Percentiles rank a stretch among this genome's conserved stretches.
phyloP scores from a whole-genome alignment of 2,329 filamentous ascomycete species.

The Botrytis sinoallii region DNA sequence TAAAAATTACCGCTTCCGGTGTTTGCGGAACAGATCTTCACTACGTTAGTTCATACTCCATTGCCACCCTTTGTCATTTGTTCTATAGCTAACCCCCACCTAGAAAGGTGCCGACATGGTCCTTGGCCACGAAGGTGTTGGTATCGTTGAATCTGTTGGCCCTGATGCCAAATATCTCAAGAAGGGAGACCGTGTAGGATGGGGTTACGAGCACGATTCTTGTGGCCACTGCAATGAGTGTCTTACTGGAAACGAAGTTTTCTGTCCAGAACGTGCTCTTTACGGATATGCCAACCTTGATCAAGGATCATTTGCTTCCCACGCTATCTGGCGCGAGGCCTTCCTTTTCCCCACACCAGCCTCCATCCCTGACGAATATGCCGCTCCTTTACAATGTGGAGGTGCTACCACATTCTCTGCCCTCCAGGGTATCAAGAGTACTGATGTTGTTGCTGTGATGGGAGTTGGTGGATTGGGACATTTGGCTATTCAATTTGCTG shows the following conservation, averaged over 20 bases:
- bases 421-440: slow-evolving; percentile 36
- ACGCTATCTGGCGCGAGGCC: slow-evolving; percentile 40
- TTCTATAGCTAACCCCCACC: slow-evolving; percentile 6
- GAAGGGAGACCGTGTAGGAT: slow-evolving; percentile 46
- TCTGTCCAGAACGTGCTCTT: slow-evolving; percentile 42
- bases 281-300: slow-evolving; percentile 45
- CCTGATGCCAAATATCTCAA: slow-evolving; percentile 44
- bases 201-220: slow-evolving; percentile 42
- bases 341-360: slow-evolving; percentile 42
- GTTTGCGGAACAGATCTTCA: slow-evolving; percentile 24
- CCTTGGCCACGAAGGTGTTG: slow-evolving; percentile 69
- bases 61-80: not conserved
- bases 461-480: slow-evolving; percentile 61
- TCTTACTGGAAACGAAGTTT: slow-evolving; percentile 41
- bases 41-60: slow-evolving; percentile 12
- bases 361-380: slow-evolving; percentile 37
- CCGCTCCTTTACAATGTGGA: slow-evolving; percentile 47
- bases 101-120: slow-evolving; percentile 22
- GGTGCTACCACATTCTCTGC: slow-evolving; percentile 41
- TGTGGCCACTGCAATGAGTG: slow-evolving; percentile 46
- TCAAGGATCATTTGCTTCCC: slow-evolving; percentile 45
- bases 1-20: slow-evolving; percentile 23
- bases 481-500: slow-evolving; percentile 58
- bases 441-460: slow-evolving; percentile 41
- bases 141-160: slow-evolving; percentile 60